Evolutionary conservation across 2,329 filamentous ascomycete species (phyloP), one percentile per base, ranked within the genome.

Genomic region (Aspergillus puulaauensis): DNA sequence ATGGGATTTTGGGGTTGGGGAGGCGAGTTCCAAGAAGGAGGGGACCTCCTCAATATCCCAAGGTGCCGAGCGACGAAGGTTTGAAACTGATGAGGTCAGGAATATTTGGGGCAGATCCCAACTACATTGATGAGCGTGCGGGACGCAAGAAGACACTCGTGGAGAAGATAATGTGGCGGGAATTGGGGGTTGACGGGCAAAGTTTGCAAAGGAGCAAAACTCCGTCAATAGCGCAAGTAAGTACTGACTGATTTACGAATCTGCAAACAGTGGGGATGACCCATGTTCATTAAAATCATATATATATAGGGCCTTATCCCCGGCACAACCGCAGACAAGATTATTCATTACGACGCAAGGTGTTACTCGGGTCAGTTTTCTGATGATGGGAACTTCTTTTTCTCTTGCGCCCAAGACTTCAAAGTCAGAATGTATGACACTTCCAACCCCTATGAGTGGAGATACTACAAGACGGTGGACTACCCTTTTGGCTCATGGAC

Each of bases 301-400:
- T 31, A 19, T 31, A 31, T 64, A 3, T 70, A 95, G 83, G 83
- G 83, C 31, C 82, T 96, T 78, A 86, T 97, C 58, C 93, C 95
- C 0, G 83, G 84, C 3, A 89, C 87, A 0, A 83, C 84, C 23
- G 88, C 91, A 0, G 93, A 98, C 70, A 90, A 90, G 68, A 90
- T 96, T 60, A 88, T 98, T 61, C 90, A 96, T 68, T 96, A 93
- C 70, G 86, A 93, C 55, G 83, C 88, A 5, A 87, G 91, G 41
- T 93, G 95, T 53, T 98, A 98, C 70, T 96, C 91, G 3, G 95
- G 95, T 1, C 93, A 98, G 71, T 99, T 98, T 72, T 96, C 91
- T 0, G 90, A 96, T 63, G 95, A 99, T 67, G 95, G 95, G 24
- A 96, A 96, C 74, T 98, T 98, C 79, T 98, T 97, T 79, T 98